Base-by-base conservation (phyloP, 108 stramenopile species). In the Schizochytrium sp. region DNA sequence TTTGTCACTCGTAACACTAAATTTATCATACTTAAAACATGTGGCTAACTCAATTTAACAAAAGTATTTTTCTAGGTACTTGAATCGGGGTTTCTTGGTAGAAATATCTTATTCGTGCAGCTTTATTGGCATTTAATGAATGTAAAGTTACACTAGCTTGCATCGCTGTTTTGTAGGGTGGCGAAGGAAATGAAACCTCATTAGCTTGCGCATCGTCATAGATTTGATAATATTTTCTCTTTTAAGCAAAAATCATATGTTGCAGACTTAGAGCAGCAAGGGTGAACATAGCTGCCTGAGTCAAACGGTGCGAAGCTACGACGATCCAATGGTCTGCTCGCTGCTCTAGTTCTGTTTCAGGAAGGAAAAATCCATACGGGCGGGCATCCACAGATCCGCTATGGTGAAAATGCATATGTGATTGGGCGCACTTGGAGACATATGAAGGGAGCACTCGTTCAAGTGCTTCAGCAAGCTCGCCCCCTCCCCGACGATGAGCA, bases 351-450 rank as follows among this genome's bases (percentile, higher is more conserved):
- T 69, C 64, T 69, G 44, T 44, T 44, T 69, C 64, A 7, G 64
- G 64, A 15, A 69, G 64, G 64, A 69, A 69, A 15, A 69, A 69
- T 3, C 64, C 64, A 69, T 69, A 69, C 8, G 64, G 64, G 5
- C 64, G 64, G 5, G 64, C 12, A 2, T 69, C 64, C 12, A 44
- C 64, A 15, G 10, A 8, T 38, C 64, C 64, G 28, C 64, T 69
- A 44, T 69, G 64, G 44, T 69, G 64, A 69, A 28, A 69, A 38
- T 69, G 40, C 42, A 69, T 44, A 44, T 69, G 64, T 7, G 64
- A 38, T 7, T 15, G 64, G 28, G 64, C 64, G 28, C 64, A 69
- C 3, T 12, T 28, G 64, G 19, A 44, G 5, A 69, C 2, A 7
- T 69, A 7, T 15, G 12, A 7, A 8, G 64, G 64, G 5, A 38